phyloP scores from a whole-genome alignment of 805 yeast species.

The Danielozyma ontarioensis region DNA sequence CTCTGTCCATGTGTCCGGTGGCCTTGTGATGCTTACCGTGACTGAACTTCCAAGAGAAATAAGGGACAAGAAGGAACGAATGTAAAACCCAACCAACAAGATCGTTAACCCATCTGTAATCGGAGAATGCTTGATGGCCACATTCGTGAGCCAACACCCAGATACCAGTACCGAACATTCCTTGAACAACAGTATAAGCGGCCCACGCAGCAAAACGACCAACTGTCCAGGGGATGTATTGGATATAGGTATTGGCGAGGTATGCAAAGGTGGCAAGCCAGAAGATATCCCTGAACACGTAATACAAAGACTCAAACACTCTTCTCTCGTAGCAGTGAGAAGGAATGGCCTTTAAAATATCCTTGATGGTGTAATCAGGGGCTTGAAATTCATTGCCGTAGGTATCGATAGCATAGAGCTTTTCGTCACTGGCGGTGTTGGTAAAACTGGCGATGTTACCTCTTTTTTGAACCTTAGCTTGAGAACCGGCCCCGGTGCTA shows the following conservation, averaged over 20 bases:
- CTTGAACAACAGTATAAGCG: conserved; percentile 48
- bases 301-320: conserved; percentile 48
- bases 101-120: conserved; percentile 68
- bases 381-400: conserved; percentile 63
- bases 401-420: conserved; percentile 49
- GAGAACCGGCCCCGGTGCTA: not conserved
- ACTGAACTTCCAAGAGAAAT: conserved; percentile 79
- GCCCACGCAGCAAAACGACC: conserved; percentile 58
- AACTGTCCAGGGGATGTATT: conserved; percentile 20
- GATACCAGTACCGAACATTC: conserved; percentile 68
- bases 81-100: conserved; percentile 80
- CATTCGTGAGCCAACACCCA: conserved; percentile 92
- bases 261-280: conserved; percentile 46
- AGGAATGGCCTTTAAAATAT: conserved; percentile 68
- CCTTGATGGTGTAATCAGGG: conserved; percentile 75
- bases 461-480: conserved; percentile 15
- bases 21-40: conserved; percentile 90
- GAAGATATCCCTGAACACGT: conserved; percentile 63
- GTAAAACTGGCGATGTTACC: conserved; percentile 41
- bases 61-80: conserved; percentile 75
- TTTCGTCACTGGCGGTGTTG: conserved; percentile 13
- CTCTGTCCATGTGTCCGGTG: conserved; percentile 76
- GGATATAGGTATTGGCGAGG: conserved; percentile 51
- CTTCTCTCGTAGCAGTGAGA: conserved; percentile 67
- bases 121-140: conserved; percentile 84